phyloP scores from a whole-genome alignment of 495 filamentous ascomycete species.

The Gamarada debralockiae region DNA sequence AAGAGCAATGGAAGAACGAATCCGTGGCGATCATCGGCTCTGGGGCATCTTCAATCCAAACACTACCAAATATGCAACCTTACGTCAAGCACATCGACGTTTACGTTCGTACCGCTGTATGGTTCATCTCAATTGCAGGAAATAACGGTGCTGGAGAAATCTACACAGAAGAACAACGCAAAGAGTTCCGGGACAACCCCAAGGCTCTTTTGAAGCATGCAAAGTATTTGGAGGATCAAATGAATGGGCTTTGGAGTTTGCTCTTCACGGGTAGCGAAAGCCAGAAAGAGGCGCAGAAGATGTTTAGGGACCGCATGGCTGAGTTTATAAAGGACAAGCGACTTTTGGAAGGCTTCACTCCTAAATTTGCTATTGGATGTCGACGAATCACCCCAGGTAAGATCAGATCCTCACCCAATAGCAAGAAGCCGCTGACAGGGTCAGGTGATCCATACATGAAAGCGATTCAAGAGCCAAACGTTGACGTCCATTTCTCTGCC shows the following conservation, averaged over 20 bases:
- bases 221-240: conserved; percentile 34
- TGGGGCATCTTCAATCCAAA: conserved; percentile 43
- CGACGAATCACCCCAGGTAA: conserved; percentile 54
- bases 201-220: conserved; percentile 30
- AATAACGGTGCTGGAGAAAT: too few species aligned
- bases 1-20: conserved; percentile 33
- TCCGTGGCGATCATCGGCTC: conserved; percentile 43
- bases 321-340: background rate
- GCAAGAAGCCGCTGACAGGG: too few species aligned
- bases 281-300: background rate
- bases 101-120: conserved; percentile 42
- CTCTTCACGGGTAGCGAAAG: background rate
- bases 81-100: conserved; percentile 41
- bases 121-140: background rate
- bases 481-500: conserved; percentile 38
- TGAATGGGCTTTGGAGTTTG: conserved; percentile 33
- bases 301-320: background rate
- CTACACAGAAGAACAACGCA: conserved; percentile 20
- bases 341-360: conserved; percentile 12
- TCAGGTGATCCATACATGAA: conserved; percentile 55
- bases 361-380: conserved; percentile 51
- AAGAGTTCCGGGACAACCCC: conserved; percentile 29
- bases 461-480: conserved; percentile 46
- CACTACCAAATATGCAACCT: conserved; percentile 41
- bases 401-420: conserved; percentile 25